Evolutionary conservation across 108 stramenopile species (phyloP).

Genomic region (Epipyxis sp.): DNA sequence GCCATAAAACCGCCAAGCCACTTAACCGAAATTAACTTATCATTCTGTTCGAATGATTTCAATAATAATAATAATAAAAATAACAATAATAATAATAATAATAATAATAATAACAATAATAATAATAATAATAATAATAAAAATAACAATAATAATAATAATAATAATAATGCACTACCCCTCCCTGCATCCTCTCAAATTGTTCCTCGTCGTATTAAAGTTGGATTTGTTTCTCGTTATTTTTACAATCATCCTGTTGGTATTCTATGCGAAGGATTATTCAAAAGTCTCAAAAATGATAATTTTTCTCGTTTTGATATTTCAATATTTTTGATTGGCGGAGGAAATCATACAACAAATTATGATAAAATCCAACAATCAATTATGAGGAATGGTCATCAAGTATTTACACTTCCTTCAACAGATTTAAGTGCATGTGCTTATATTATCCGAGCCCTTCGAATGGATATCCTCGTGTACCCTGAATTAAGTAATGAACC

Average conservation of each 20-base stretch:
- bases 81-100: neutral
- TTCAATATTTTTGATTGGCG: neutral
- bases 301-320: neutral
- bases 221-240: conserved; percentile 17
- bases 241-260: conserved; percentile 5
- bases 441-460: conserved; percentile 1
- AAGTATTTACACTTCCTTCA: neutral
- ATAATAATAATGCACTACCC: neutral
- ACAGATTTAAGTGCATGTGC: neutral
- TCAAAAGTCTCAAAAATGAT: neutral
- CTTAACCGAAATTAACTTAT: too few species aligned
- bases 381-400: neutral
- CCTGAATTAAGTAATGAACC: conserved; percentile 51
- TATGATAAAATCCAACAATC: neutral
- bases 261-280: neutral
- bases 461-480: conserved; percentile 45
- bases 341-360: neutral
- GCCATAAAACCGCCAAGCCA: too few species aligned
- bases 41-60: too few species aligned
- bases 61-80: neutral
- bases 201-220: neutral
- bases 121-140: neutral
- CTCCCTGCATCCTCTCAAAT: too few species aligned
- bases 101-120: neutral
- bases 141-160: neutral